These are phyloP conservation scores for Colletotrichum camelliae DNA, from an alignment of 2,329 filamentous ascomycete genomes.

Conservation along the genomic window DNA sequence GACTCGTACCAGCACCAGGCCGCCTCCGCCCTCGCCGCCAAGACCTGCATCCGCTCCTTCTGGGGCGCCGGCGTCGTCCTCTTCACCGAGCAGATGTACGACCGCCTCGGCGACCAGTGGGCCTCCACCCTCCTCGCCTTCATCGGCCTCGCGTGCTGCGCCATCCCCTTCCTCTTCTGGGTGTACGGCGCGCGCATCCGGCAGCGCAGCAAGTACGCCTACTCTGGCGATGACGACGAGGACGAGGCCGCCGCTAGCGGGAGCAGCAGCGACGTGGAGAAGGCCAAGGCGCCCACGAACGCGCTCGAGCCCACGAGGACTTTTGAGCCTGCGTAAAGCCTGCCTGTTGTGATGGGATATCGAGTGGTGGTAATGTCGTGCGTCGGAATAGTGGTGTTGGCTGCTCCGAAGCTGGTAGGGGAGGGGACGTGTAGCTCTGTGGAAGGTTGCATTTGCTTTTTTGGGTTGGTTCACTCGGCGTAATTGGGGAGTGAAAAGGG, in stretches of 20 bases:
- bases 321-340: constrained; percentile 7
- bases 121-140: constrained; percentile 76
- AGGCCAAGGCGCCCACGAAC: constrained; percentile 31
- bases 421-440: accelerated
- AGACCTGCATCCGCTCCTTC: constrained; percentile 80
- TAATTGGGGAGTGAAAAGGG: not conserved
- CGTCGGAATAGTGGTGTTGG: not conserved
- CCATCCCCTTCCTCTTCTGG: constrained; percentile 85
- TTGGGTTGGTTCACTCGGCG: not conserved
- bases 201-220: constrained; percentile 74
- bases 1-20: constrained; percentile 73
- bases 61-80: constrained; percentile 81
- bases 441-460: not conserved
- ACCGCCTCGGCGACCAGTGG: constrained; percentile 76
- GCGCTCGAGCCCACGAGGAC: not conserved
- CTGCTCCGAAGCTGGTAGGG: not conserved
- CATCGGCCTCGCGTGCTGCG: constrained; percentile 77
- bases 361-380: not conserved
- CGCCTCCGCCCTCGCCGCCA: constrained; percentile 80
- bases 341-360: accelerated
- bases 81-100: constrained; percentile 84
- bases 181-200: constrained; percentile 76
- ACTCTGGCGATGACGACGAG: constrained; percentile 61
- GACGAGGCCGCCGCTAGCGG: constrained; percentile 28
- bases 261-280: constrained; percentile 41